Evolutionary conservation across 1,284 basidiomycete species (phyloP), one percentile per base, ranked within the genome.

Genomic region (Trametes versicolor): DNA sequence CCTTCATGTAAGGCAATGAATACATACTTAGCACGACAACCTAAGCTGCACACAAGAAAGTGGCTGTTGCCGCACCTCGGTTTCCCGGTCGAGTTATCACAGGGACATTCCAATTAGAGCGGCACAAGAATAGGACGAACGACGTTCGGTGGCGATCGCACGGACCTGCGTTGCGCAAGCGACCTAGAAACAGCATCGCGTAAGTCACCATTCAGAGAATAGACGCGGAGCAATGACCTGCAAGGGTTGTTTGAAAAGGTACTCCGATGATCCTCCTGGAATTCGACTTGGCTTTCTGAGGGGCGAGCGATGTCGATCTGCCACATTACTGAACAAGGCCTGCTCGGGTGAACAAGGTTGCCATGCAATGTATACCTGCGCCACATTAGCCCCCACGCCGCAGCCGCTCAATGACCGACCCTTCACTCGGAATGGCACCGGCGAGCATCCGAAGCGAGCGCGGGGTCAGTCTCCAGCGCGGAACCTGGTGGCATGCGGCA

Each of bases 381-480:
- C 29, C 41, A n/a, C 41, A n/a, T 43, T 13, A 13, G 13, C 15
- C 9, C 19, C 41, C 41, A 43, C 41, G 41, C 41, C 41, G 41
- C 19, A 43, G 41, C 41, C 41, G 41, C 19, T 48, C 25, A 23
- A 48, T 25, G 15, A 5, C 7, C 48, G 48, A 29, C 25, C 29
- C 48, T 50, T 15, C 29, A 25, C 50, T 51, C 50, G 50, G 50
- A 2, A 25, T n/a, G 23, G 50, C 19, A n/a, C 25, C 50, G 50
- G 27, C n/a, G 50, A 36, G 29, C 29, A 51, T 36, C 50, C 50
- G 32, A 36, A 32, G 29, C 50, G 19, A 21, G 29, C 50, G 29
- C 50, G 50, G 32, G 32, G n/a, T 17, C 19, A 34, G 6, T 36
- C 2, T 2, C 7, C 50, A 32, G 19, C 50, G 50, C 50, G 17